phyloP scores from a whole-genome alignment of 1,284 basidiomycete genomes.

The Thecaphora thlaspeos region DNA sequence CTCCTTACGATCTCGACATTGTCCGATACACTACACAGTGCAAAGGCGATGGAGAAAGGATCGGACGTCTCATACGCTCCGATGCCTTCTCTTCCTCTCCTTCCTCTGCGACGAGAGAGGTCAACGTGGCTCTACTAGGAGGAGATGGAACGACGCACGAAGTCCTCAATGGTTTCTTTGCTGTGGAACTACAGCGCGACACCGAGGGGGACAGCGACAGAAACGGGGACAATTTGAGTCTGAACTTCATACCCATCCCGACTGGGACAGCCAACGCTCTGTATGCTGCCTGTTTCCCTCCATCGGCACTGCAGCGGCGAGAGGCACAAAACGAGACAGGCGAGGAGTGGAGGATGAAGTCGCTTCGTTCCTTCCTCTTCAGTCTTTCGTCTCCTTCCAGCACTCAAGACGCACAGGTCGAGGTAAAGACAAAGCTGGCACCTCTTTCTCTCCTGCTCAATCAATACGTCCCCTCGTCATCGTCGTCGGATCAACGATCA shows the following conservation, averaged over 20 bases:
- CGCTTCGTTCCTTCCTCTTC: constrained; percentile 44
- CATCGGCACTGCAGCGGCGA: not conserved
- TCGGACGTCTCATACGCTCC: constrained; percentile 14
- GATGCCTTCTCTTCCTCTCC: not conserved
- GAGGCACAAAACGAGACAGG: constrained; percentile 58
- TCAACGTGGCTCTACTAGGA: constrained; percentile 46
- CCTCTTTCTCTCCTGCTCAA: constrained; percentile 5
- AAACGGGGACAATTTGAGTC: too few species aligned
- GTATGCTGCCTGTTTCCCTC: constrained; percentile 61
- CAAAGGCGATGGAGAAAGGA: constrained; percentile 14
- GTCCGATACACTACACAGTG: constrained; percentile 4
- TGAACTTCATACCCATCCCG: constrained; percentile 63
- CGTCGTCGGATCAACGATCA: not conserved
- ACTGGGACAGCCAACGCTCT: constrained; percentile 92
- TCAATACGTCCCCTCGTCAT: not conserved
- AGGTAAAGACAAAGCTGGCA: not conserved
- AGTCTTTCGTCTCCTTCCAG: too few species aligned
- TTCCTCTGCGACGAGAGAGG: not conserved
- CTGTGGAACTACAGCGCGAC: not conserved
- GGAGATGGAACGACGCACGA: constrained; percentile 58
- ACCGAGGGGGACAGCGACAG: too few species aligned
- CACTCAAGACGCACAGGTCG: not conserved
- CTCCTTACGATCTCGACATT: not conserved
- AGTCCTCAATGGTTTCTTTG: constrained; percentile 45
- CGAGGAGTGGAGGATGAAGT: constrained; percentile 55